Conservation (phyloP, 106 monocot genomes). For the Allium sativum region DNA sequence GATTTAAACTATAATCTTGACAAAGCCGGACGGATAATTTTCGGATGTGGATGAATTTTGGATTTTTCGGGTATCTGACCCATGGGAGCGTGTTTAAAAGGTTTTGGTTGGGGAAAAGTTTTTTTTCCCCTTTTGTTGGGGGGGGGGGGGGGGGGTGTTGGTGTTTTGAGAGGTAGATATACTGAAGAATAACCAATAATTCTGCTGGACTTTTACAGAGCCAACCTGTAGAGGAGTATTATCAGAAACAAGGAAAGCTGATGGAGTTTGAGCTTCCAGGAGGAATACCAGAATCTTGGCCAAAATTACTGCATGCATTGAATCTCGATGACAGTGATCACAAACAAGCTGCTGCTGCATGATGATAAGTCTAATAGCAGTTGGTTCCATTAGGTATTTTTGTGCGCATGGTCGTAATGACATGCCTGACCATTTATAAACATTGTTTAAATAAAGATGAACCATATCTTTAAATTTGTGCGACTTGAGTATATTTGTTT, state of each 20-base stretch:
- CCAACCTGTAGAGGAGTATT: constrained; percentile 33
- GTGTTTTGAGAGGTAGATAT: too few species aligned
- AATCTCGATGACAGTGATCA: constrained; percentile 6
- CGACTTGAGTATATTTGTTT: not conserved
- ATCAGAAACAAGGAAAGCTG: constrained; percentile 30
- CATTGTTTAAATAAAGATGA: not conserved
- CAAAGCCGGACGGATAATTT: too few species aligned
- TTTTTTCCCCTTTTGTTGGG: too few species aligned
- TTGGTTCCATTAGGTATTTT: not conserved
- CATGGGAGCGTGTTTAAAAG: too few species aligned
- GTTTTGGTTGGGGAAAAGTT: too few species aligned
- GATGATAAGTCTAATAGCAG: not conserved
- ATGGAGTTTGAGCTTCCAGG: constrained; percentile 45
- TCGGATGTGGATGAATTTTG: too few species aligned
- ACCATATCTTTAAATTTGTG: not conserved
- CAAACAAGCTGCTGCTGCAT: constrained; percentile 3
- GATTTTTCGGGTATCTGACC: too few species aligned
- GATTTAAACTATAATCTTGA: too few species aligned
- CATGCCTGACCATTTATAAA: constrained; percentile 3
- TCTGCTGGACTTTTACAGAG: constrained; percentile 18
- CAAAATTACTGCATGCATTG: constrained; percentile 6
- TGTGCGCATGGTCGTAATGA: not conserved
- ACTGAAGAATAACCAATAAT: too few species aligned
- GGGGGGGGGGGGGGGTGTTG: too few species aligned
- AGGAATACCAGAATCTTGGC: constrained; percentile 12